Evolutionary conservation across 441 rosid species (phyloP).

Genomic region (Kokia cookei): DNA sequence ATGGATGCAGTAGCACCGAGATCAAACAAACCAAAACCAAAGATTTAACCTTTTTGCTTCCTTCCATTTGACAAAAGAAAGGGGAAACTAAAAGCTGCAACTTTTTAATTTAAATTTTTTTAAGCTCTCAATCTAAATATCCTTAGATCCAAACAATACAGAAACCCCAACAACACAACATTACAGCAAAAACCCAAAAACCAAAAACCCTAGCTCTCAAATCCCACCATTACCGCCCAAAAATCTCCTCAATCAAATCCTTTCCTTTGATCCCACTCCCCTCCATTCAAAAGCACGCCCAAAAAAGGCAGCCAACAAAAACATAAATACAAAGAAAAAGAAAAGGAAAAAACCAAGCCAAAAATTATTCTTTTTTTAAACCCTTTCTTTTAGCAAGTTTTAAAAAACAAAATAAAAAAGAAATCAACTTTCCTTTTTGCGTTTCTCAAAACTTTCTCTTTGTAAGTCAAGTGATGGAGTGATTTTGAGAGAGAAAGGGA

Average conservation of each 20-base stretch:
- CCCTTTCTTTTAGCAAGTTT: conserved; percentile 1
- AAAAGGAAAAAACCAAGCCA: conserved; percentile 2
- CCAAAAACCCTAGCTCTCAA: conserved; percentile 42
- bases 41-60: conserved; percentile 33
- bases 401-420: neutral
- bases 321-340: neutral
- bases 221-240: conserved; percentile 20
- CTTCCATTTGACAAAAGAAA: conserved; percentile 17
- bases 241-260: conserved; percentile 23
- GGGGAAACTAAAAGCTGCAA: neutral
- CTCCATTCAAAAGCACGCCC: conserved; percentile 12
- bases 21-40: conserved; percentile 36
- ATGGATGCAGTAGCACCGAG: conserved; percentile 35
- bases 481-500: conserved; percentile 14
- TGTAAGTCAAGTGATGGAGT: conserved; percentile 14
- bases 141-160: conserved; percentile 75
- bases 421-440: conserved; percentile 22
- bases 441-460: conserved; percentile 20
- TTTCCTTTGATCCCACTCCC: conserved; percentile 22
- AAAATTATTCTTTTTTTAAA: neutral
- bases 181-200: conserved; percentile 20
- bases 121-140: conserved; percentile 15
- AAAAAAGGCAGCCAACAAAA: conserved; percentile 20
- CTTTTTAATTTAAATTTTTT: neutral
- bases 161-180: conserved; percentile 44